Evolutionary conservation across 139 green algal genomes (phyloP).

Genomic region (Trebouxia sp.): DNA sequence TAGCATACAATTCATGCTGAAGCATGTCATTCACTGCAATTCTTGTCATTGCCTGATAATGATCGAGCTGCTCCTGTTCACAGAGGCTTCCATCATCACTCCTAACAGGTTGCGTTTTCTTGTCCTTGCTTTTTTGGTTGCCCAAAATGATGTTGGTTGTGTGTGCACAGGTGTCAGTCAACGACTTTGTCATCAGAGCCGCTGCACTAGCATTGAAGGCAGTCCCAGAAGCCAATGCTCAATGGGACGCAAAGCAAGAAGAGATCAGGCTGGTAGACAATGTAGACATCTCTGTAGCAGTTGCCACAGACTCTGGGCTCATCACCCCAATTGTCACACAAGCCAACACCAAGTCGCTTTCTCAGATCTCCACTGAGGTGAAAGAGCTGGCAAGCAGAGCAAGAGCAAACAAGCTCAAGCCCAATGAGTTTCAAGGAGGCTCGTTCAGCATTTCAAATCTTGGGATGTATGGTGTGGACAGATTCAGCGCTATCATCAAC

Average conservation of each 20-base stretch:
- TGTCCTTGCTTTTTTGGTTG: too few species aligned
- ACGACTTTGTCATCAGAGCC: constrained; percentile 93
- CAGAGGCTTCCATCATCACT: too few species aligned
- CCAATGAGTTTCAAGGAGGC: constrained; percentile 89
- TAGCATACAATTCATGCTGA: too few species aligned
- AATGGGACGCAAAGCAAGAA: constrained; percentile 41
- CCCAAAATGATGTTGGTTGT: too few species aligned
- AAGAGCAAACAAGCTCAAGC: constrained; percentile 86
- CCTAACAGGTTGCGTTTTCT: too few species aligned
- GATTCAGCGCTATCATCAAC: constrained; percentile 97
- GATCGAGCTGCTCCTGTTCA: too few species aligned
- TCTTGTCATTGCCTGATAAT: too few species aligned
- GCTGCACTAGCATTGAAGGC: constrained; percentile 78
- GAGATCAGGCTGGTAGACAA: constrained; percentile 29
- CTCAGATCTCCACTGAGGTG: constrained; percentile 48
- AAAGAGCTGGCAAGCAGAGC: constrained; percentile 78
- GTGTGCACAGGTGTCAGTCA: constrained; percentile 80
- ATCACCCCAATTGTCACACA: constrained; percentile 89
- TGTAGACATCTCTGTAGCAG: constrained; percentile 85
- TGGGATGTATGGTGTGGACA: constrained; percentile 89
- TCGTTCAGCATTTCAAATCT: constrained; percentile 91
- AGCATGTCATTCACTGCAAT: too few species aligned
- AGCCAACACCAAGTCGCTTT: constrained; percentile 65
- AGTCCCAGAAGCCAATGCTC: constrained; percentile 76
- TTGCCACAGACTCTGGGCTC: constrained; percentile 85